phyloP scores from a whole-genome alignment of 371 early-diverging fungal genomes.

The Neoconidiobolus thromboides region DNA sequence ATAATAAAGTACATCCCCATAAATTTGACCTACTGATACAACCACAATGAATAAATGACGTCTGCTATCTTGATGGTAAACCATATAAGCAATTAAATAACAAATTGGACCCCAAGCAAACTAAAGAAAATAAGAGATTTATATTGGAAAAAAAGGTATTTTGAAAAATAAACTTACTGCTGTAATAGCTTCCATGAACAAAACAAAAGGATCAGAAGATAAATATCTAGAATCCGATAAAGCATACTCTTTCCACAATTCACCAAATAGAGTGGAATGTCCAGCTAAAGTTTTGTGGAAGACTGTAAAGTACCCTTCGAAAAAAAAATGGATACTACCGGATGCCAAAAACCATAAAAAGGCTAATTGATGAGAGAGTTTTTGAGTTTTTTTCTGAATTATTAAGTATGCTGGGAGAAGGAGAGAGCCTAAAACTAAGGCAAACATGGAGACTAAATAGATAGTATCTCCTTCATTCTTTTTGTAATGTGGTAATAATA shows the following conservation, averaged over 20 bases:
- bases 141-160: not conserved
- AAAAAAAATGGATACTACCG: slow-evolving; percentile 52
- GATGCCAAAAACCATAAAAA: slow-evolving; percentile 66
- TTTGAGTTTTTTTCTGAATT: not conserved
- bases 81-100: slow-evolving; percentile 38
- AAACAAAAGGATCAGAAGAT: slow-evolving; percentile 49
- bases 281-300: slow-evolving; percentile 38
- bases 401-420: not conserved
- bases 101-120: slow-evolving; percentile 62
- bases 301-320: slow-evolving; percentile 75
- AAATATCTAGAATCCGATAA: slow-evolving; percentile 75
- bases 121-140: slow-evolving; percentile 12
- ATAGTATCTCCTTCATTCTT: not conserved
- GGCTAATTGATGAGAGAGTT: slow-evolving; percentile 14
- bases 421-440: not conserved
- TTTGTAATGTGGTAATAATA: not conserved
- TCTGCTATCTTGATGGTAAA: slow-evolving; percentile 29
- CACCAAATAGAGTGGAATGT: slow-evolving; percentile 38
- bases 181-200: slow-evolving; percentile 73
- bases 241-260: slow-evolving; percentile 86
- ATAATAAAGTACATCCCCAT: slow-evolving; percentile 58
- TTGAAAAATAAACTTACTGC: slow-evolving; percentile 26
- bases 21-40: slow-evolving; percentile 49
- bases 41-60: slow-evolving; percentile 51
- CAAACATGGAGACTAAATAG: not conserved